These are phyloP conservation scores for Hymenoscyphus repandus DNA, from an alignment of 2,329 filamentous ascomycete genomes.

Conservation along the genomic window DNA sequence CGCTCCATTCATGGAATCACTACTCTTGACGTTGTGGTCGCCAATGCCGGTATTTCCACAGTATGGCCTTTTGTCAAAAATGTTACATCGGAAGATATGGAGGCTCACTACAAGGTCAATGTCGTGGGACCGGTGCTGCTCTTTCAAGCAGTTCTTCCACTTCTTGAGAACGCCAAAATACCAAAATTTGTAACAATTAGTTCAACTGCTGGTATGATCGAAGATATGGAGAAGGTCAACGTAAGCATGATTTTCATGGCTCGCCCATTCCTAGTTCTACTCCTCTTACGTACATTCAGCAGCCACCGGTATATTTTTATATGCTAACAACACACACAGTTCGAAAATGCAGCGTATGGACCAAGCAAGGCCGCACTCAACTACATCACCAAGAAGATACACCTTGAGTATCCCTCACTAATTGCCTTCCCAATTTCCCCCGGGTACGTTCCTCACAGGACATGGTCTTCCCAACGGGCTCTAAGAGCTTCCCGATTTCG, in stretches of 20 bases:
- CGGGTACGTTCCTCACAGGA: constrained; percentile 19
- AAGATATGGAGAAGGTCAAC: not conserved
- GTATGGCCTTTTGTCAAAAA: constrained; percentile 27
- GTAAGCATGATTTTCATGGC: no score
- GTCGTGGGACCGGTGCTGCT: constrained; percentile 36
- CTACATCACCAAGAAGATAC: constrained; percentile 29
- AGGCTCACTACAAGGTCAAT: constrained; percentile 38
- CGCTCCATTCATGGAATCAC: constrained; percentile 32
- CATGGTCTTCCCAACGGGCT: not conserved
- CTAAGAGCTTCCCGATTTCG: no score
- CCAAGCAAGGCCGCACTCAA: constrained; percentile 35
- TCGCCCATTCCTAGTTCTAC: no score
- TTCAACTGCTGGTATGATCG: constrained; percentile 1
- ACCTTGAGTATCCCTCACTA: constrained; percentile 33
- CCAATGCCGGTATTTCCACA: constrained; percentile 43
- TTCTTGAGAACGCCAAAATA: constrained; percentile 32
- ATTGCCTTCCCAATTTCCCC: constrained; percentile 27
- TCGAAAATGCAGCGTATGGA: constrained; percentile 33
- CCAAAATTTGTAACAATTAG: constrained; percentile 36
- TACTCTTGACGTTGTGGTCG: constrained; percentile 44
- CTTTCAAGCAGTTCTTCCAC: constrained; percentile 38
- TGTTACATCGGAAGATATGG: constrained; percentile 34
- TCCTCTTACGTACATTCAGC: no score
- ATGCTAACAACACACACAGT: not conserved
- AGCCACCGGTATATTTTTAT: no score